A percentile compares a stretch with the other conserved stretches of the same genome.
Evolutionary conservation across 768 basidiomycete genomes (phyloP).

Genomic region (Auricularia sp.): DNA sequence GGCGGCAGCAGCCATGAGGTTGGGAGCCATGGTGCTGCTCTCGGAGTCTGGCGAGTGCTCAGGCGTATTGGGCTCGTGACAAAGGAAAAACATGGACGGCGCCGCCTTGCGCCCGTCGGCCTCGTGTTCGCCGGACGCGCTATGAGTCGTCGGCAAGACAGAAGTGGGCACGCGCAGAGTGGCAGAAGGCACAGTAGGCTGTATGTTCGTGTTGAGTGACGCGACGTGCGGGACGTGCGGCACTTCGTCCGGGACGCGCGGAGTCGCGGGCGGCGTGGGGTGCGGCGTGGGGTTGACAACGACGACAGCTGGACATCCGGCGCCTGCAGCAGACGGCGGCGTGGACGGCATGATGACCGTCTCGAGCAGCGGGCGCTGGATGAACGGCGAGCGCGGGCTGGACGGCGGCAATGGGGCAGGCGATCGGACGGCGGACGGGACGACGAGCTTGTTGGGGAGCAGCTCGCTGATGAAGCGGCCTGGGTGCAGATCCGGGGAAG

Average conservation of each 20-base stretch:
- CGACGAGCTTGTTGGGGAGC: conserved; percentile 34
- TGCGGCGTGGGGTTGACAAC: conserved; percentile 71
- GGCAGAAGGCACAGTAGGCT: not conserved
- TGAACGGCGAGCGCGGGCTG: conserved; percentile 43
- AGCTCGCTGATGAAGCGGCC: conserved; percentile 52
- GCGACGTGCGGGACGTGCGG: not conserved
- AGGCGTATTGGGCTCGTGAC: not conserved
- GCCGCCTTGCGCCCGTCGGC: not conserved
- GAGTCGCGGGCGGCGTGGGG: conserved; percentile 65
- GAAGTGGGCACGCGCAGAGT: not conserved
- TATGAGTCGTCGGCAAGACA: not conserved
- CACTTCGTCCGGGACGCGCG: conserved; percentile 15
- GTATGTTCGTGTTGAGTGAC: not conserved
- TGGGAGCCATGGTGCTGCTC: not conserved
- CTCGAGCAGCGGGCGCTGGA: conserved; percentile 61
- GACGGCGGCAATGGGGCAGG: not conserved
- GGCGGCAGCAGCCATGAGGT: no score
- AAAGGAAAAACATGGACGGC: not conserved
- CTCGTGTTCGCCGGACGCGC: not conserved
- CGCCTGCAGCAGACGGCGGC: not conserved
- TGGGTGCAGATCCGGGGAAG: not conserved
- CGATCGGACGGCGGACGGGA: conserved; percentile 16
- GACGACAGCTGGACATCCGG: conserved; percentile 30
- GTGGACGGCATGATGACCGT: conserved; percentile 16
- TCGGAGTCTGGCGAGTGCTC: not conserved